Evolutionary conservation across 1,284 basidiomycete genomes (phyloP).

Genomic region (Apiotrichum veenhuisii): DNA sequence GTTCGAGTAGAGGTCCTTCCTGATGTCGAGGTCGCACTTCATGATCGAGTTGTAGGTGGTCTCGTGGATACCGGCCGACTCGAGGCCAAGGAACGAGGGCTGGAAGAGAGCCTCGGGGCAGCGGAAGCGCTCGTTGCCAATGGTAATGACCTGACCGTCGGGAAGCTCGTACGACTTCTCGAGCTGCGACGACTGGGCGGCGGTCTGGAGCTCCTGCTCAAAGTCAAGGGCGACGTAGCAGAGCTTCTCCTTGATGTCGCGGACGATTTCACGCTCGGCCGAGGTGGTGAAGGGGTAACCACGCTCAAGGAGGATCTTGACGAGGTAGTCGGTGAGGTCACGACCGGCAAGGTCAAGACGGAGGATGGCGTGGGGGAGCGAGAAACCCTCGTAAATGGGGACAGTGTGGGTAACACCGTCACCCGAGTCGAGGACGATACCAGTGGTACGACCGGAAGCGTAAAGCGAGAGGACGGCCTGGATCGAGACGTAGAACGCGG

Average conservation of each 20-base stretch:
- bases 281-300: constrained; percentile 93
- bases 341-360: constrained; percentile 93
- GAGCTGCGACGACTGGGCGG: constrained; percentile 82
- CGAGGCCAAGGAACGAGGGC: constrained; percentile 87
- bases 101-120: constrained; percentile 97
- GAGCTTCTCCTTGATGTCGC: constrained; percentile 98
- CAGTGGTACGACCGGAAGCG: constrained; percentile 85
- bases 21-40: constrained; percentile 60
- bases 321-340: constrained; percentile 87
- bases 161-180: constrained; percentile 97
- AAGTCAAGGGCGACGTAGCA: constrained; percentile 97
- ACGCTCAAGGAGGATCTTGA: constrained; percentile 90
- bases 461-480: constrained; percentile 90
- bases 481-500: constrained; percentile 89
- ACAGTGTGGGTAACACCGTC: constrained; percentile 93
- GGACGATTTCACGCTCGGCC: constrained; percentile 91
- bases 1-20: constrained; percentile 48
- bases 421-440: constrained; percentile 91
- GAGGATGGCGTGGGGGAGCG: constrained; percentile 88
- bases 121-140: constrained; percentile 96
- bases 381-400: constrained; percentile 93
- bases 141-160: constrained; percentile 94
- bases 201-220: constrained; percentile 91
- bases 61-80: constrained; percentile 92
- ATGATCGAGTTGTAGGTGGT: constrained; percentile 86